A percentile compares a stretch with the other conserved stretches of the same genome.
These are phyloP conservation scores for Fusarium equiseti DNA, from an alignment of 2,329 filamentous ascomycete genomes.

Conservation along the genomic window DNA sequence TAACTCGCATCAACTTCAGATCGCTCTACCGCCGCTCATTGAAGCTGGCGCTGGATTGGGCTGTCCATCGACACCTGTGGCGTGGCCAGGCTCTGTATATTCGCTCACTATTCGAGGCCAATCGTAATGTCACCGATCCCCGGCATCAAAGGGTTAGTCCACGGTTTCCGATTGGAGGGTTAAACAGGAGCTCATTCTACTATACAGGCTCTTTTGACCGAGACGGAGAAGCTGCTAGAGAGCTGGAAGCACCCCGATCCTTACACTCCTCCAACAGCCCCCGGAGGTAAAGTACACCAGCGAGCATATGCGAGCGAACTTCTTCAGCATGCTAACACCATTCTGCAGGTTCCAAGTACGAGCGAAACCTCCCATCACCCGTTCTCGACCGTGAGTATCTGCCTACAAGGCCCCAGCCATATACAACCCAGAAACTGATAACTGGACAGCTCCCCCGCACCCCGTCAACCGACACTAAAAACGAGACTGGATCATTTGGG, in stretches of 20 bases:
- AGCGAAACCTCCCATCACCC: slow-evolving; percentile 87
- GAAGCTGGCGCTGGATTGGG: slow-evolving; percentile 95
- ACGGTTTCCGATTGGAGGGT: neutral
- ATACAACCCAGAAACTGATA: slow-evolving; percentile 20
- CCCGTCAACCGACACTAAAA: slow-evolving; percentile 45
- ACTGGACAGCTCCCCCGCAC: slow-evolving; percentile 47
- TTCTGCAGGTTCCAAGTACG: slow-evolving; percentile 87
- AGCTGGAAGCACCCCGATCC: slow-evolving; percentile 99
- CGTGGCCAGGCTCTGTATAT: slow-evolving; percentile 97
- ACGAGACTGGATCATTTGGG: slow-evolving; percentile 14
- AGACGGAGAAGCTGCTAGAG: slow-evolving; percentile 88
- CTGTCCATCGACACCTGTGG: slow-evolving; percentile 92
- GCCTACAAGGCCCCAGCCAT: neutral
- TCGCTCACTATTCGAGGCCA: slow-evolving; percentile 93
- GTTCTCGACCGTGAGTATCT: slow-evolving; percentile 80
- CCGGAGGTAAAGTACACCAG: slow-evolving; percentile 76
- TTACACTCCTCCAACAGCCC: slow-evolving; percentile 88
- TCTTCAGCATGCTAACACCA: slow-evolving; percentile 22
- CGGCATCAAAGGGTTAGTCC: slow-evolving; percentile 82
- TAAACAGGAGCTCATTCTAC: slow-evolving; percentile 11
- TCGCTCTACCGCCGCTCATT: slow-evolving; percentile 91
- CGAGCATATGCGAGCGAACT: neutral
- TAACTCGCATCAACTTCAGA: slow-evolving; percentile 54
- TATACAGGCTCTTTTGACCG: slow-evolving; percentile 79
- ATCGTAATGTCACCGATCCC: slow-evolving; percentile 85